Conservation (phyloP, 2,329 filamentous ascomycete species). For the Ceratocystis albifundus region DNA sequence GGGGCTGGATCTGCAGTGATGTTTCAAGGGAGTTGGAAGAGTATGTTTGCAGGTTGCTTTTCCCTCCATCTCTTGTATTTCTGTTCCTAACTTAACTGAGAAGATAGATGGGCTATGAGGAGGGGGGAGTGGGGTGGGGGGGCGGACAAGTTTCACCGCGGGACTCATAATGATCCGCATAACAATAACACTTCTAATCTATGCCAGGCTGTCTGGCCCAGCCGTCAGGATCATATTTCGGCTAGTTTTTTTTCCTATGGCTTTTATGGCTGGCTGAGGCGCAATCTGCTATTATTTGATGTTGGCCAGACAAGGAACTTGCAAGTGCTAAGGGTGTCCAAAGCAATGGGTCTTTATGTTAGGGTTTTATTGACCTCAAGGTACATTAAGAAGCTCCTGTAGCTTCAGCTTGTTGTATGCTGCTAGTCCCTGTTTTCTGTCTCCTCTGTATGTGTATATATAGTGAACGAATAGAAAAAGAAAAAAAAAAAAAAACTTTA, state of each 20-base stretch:
- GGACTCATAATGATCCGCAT: constrained; percentile 6
- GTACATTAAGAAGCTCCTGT: too few species aligned
- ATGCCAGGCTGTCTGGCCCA: background rate
- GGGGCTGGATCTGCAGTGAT: background rate
- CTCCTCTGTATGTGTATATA: too few species aligned
- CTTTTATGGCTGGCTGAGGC: background rate
- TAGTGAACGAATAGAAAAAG: background rate
- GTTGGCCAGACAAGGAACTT: too few species aligned
- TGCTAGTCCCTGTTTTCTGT: too few species aligned
- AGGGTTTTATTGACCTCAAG: too few species aligned
- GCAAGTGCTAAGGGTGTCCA: too few species aligned
- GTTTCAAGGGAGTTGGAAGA: constrained; percentile 4
- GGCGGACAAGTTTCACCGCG: background rate
- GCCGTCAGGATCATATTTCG: constrained; percentile 3
- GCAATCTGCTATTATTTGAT: background rate
- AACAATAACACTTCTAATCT: background rate
- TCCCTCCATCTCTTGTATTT: background rate
- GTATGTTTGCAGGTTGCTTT: too few species aligned
- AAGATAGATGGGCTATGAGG: background rate
- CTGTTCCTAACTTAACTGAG: background rate
- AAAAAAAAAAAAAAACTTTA: background rate
- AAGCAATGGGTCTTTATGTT: too few species aligned
- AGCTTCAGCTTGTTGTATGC: too few species aligned
- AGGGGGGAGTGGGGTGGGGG: background rate
- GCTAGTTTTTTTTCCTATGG: background rate